Evolutionary conservation across 2,329 filamentous ascomycete genomes (phyloP).

Genomic region (Fusarium udum): DNA sequence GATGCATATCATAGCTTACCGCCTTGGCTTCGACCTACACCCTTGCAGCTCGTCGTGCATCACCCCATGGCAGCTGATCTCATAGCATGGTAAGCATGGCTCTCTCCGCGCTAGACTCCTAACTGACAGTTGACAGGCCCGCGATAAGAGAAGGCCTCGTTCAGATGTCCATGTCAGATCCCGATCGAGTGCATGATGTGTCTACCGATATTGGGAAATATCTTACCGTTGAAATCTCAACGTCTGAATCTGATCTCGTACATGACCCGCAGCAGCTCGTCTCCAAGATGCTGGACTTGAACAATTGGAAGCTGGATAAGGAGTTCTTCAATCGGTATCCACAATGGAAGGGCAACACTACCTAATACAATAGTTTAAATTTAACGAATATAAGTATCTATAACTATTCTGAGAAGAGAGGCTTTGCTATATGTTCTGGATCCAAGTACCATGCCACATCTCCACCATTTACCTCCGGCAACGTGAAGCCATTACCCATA

Average conservation of each 20-base stretch:
- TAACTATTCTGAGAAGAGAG: slow-evolving; percentile 3
- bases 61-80: slow-evolving; percentile 11
- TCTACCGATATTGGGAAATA: not conserved
- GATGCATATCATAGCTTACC: slow-evolving; percentile 8
- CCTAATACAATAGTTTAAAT: not conserved
- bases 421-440: not conserved
- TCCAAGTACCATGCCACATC: slow-evolving; percentile 15
- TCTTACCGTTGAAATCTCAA: slow-evolving; percentile 1
- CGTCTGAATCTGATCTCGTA: not conserved
- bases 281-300: not conserved
- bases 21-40: slow-evolving; percentile 2
- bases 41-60: not conserved
- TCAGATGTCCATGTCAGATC: slow-evolving; percentile 7
- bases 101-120: not conserved
- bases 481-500: slow-evolving; percentile 13
- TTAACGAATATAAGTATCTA: fast-evolving
- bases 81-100: not conserved
- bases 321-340: slow-evolving; percentile 8
- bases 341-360: not conserved
- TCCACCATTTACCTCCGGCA: not conserved
- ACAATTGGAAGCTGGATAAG: slow-evolving; percentile 7
- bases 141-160: slow-evolving; percentile 7
- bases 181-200: not conserved
- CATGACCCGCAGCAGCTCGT: slow-evolving; percentile 1
- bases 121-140: not conserved